Base-by-base conservation (phyloP, 2,329 filamentous ascomycete species). In the Chaetomium globosum region DNA sequence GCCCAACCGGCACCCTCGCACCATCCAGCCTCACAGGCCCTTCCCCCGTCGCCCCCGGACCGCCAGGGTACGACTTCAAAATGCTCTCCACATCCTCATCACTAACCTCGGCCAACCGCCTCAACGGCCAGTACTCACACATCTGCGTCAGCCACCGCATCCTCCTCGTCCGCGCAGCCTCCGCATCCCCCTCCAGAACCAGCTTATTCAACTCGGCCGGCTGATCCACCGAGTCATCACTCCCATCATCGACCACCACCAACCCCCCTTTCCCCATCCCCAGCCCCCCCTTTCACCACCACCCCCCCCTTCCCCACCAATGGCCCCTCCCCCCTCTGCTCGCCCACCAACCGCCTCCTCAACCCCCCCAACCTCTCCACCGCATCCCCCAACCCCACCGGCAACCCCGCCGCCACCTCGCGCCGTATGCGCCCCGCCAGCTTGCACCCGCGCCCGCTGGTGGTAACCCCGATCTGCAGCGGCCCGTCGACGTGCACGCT, bases 81-180 rank as follows among this genome's bases (percentile, higher is more conserved):
- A 98, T 86, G 13, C 80, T 77, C 19, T 91, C 87, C 7, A 97
- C 87, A 71, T 98, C 93, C 9, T 84, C 83, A 72, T 97, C 92
- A 3, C 85, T 89, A 68, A 98, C 89, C 49, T 84, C 83, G 8
- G 93, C 92, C 1, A 99, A 84, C 21, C 91, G 87, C 68, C 88
- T 88, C 30, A 99, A 82, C 1, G 95, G 93, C 95, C 95, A 99
- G 79, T 99, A 99, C 80, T 99, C 95, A 82, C 95, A 99, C 60
- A 99, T 92, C 75, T 99, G 95, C 23, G 90, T 87, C 1, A 99
- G 82, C 95, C 95, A 99, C 65, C 95, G 86, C 82, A 96, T 93
- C 59, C 95, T 85, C 66, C 94, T 83, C 26, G 86, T 93, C 74
- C 92, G 92, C 19, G 87, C 86, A 3, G 89, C 89, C 66, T 90